Evolutionary conservation across 768 basidiomycete genomes (phyloP).

Genomic region (Trametes sanguinea): DNA sequence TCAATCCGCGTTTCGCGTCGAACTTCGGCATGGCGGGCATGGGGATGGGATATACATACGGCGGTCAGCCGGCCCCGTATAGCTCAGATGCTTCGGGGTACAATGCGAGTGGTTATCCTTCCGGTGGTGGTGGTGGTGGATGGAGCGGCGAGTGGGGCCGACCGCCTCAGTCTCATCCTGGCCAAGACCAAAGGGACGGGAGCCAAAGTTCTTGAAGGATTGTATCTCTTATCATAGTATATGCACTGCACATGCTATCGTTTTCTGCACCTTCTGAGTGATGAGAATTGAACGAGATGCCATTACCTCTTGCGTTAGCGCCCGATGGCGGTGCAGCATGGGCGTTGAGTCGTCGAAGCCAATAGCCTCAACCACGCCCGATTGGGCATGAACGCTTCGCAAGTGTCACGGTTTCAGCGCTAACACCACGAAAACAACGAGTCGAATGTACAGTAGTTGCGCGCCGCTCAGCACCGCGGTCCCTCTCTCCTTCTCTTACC

Average conservation of each 20-base stretch:
- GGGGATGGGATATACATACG: conserved; percentile 34
- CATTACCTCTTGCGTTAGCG: too few species aligned
- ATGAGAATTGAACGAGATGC: too few species aligned
- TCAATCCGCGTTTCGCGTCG: conserved; percentile 79
- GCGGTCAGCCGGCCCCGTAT: conserved; percentile 14
- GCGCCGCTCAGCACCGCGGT: conserved; percentile 10
- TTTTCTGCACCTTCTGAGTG: too few species aligned
- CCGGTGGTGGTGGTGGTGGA: neutral
- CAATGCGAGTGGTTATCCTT: neutral
- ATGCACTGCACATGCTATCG: too few species aligned
- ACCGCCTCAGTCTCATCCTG: neutral
- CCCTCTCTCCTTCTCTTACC: neutral
- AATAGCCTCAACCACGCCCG: conserved; percentile 9
- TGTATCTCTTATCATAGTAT: neutral
- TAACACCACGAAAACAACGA: conserved; percentile 15
- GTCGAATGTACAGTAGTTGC: neutral
- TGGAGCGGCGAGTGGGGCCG: conserved; percentile 13
- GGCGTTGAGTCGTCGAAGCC: conserved; percentile 17
- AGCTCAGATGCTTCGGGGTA: conserved; percentile 16
- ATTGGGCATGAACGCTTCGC: conserved; percentile 11
- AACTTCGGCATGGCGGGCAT: conserved; percentile 66
- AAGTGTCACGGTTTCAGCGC: conserved; percentile 14
- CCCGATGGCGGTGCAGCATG: neutral
- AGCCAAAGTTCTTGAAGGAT: neutral
- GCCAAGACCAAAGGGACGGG: neutral